These are phyloP conservation scores for Termitomyces sp. DNA, from an alignment of 768 basidiomycete genomes.

Conservation along the genomic window DNA sequence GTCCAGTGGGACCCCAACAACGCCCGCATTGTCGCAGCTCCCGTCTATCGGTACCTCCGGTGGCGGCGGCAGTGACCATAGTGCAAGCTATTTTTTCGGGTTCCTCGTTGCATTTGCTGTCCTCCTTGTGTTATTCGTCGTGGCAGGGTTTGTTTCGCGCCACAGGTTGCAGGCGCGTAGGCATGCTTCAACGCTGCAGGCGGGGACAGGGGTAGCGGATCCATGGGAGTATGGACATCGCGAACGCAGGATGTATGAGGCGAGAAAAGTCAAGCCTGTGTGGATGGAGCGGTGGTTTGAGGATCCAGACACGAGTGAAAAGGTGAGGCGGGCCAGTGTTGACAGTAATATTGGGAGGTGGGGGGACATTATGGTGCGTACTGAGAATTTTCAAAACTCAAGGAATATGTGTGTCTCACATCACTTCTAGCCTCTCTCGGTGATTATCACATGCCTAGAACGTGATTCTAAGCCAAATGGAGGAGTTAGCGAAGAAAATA, in stretches of 20 bases:
- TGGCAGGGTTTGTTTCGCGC: constrained; percentile 44
- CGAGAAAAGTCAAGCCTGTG: constrained; percentile 6
- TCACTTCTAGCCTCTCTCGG: constrained; percentile 11
- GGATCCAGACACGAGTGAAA: constrained; percentile 1
- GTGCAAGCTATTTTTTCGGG: constrained; percentile 45
- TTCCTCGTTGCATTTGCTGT: constrained; percentile 46
- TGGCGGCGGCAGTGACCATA: constrained; percentile 13
- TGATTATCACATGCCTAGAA: neutral
- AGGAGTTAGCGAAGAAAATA: neutral
- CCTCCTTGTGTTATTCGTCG: constrained; percentile 45
- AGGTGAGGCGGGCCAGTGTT: neutral
- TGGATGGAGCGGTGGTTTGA: constrained; percentile 14
- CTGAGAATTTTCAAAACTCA: neutral
- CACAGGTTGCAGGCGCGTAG: constrained; percentile 28
- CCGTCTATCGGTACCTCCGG: constrained; percentile 3
- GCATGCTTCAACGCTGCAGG: constrained; percentile 7
- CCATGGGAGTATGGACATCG: constrained; percentile 14
- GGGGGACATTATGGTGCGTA: constrained; percentile 12
- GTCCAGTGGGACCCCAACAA: neutral
- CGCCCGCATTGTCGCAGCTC: neutral
- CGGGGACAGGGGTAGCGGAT: constrained; percentile 9
- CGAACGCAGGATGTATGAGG: neutral
- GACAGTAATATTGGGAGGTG: neutral
- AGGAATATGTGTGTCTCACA: neutral
- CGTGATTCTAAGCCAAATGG: neutral